Evolutionary conservation across 2,329 filamentous ascomycete species (phyloP).

Genomic region (Lasiodiplodia theobromae): DNA sequence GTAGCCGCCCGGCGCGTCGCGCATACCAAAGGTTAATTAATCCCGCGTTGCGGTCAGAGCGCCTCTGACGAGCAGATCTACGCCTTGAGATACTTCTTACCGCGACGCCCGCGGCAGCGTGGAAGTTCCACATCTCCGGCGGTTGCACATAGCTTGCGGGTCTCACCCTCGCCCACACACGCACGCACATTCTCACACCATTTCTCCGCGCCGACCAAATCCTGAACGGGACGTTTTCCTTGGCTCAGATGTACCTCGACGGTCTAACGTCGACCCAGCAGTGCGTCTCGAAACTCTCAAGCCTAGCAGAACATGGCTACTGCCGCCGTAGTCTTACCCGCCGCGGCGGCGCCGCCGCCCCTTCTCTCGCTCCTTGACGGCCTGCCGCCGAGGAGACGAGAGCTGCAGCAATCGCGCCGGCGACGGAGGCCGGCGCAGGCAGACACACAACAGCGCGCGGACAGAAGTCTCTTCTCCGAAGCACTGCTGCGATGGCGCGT

Average conservation of each 20-base stretch:
- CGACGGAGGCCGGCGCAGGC: not conserved
- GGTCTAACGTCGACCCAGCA: conserved; percentile 3
- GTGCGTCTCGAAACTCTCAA: conserved; percentile 8
- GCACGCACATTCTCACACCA: not conserved
- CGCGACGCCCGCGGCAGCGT: not conserved
- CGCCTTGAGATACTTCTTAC: conserved; percentile 7
- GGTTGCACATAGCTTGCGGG: conserved; percentile 5
- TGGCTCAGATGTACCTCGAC: conserved; percentile 27
- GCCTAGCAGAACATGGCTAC: conserved; percentile 8
- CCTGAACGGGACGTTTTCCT: not conserved
- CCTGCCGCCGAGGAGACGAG: not conserved
- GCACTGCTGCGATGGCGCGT: conserved; percentile 15
- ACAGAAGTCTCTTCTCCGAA: not conserved
- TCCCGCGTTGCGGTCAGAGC: conserved; percentile 15
- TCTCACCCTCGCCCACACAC: not conserved
- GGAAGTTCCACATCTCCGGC: not conserved
- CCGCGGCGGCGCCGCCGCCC: not conserved
- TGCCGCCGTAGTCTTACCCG: conserved; percentile 4
- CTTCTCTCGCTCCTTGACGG: not conserved
- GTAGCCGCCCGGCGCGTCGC: not conserved
- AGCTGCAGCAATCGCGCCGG: not conserved
- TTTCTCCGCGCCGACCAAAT: not conserved
- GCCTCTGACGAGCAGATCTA: conserved; percentile 14
- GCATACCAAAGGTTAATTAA: conserved; percentile 20
- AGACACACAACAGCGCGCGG: not conserved